phyloP scores from a whole-genome alignment of 495 filamentous ascomycete species.

The Glonium stellatum region DNA sequence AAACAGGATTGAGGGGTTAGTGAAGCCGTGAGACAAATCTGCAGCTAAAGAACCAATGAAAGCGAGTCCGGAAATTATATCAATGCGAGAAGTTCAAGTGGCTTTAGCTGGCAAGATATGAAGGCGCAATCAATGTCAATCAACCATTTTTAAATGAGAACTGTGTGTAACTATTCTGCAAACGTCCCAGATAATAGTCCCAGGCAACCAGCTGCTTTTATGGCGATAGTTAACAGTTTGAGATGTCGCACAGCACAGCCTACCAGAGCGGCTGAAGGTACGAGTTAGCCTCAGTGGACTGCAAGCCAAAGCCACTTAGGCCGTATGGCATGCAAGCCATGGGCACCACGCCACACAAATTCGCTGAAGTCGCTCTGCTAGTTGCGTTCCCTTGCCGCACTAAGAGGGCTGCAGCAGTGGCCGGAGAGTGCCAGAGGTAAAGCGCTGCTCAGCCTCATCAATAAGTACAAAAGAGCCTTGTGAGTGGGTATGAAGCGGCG shows the following conservation, averaged over 20 bases:
- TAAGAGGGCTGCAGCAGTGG: neutral
- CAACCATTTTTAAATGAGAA: too few relatives aligned
- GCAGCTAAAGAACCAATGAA: too few relatives aligned
- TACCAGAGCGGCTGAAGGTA: neutral
- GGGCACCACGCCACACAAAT: neutral
- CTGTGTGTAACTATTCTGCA: neutral
- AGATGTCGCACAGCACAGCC: neutral
- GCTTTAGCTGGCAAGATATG: too few relatives aligned
- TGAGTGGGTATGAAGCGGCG: neutral
- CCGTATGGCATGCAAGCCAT: neutral
- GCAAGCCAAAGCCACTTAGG: neutral
- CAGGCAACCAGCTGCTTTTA: neutral
- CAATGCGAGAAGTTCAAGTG: too few relatives aligned
- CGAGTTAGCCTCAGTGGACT: slow-evolving; percentile 1
- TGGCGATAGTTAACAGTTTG: neutral
- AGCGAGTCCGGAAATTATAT: too few relatives aligned
- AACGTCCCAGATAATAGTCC: neutral
- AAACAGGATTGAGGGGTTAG: too few relatives aligned
- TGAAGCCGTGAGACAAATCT: too few relatives aligned
- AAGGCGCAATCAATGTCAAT: too few relatives aligned
- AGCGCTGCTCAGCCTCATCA: neutral
- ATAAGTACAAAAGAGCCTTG: neutral
- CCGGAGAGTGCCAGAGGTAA: neutral
- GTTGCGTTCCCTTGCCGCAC: neutral
- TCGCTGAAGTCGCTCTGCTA: neutral